Conservation (phyloP, 192 early-diverging fungal species). For the Podila verticillata region DNA sequence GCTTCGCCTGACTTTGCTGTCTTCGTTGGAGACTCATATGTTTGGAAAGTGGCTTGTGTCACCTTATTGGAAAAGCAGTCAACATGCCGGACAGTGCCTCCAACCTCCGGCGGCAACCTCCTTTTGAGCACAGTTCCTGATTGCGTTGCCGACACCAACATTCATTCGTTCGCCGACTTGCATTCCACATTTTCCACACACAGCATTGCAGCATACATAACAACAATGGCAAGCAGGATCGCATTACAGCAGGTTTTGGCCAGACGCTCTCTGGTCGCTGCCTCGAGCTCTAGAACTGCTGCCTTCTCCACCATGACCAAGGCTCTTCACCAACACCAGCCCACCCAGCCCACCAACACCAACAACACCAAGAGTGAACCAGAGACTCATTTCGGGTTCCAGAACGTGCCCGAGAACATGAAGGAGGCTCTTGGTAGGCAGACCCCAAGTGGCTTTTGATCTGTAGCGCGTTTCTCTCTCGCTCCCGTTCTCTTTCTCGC, state of each 20-base stretch:
- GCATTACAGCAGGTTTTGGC: constrained; percentile 20
- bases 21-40: no score
- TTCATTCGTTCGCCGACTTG: not conserved
- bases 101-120: not conserved
- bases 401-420: constrained; percentile 81
- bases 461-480: not conserved
- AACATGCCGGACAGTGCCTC: no score
- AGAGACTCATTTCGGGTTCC: constrained; percentile 95
- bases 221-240: constrained; percentile 42
- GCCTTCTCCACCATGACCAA: constrained; percentile 48
- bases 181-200: not conserved
- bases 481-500: not conserved
- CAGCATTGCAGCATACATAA: not conserved
- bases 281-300: constrained; percentile 22
- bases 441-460: not conserved
- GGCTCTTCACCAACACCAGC: constrained; percentile 32
- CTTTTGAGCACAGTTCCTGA: not conserved
- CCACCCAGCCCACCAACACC: not conserved
- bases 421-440: constrained; percentile 86
- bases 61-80: no score
- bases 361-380: constrained; percentile 5
- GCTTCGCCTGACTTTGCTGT: no score
- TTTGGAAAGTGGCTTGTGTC: no score
- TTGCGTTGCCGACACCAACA: no score
- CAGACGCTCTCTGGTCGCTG: constrained; percentile 20